Conservation (phyloP, 371 early-diverging fungal genomes). For the Umbelopsis sp. region DNA sequence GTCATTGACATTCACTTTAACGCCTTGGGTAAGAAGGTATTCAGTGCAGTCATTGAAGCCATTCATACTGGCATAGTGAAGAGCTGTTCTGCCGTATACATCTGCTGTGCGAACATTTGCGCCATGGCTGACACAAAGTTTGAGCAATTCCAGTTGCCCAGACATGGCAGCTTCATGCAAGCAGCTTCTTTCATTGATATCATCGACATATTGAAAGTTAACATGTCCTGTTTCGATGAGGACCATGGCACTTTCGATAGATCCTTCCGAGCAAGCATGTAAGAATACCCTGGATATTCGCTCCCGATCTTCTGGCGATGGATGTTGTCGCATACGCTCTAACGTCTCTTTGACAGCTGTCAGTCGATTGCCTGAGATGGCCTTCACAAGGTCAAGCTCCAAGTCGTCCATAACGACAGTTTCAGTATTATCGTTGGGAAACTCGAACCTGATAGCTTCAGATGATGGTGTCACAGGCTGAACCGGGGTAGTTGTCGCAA, state of each 20-base stretch:
- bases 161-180: conserved; percentile 89
- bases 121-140: conserved; percentile 60
- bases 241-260: conserved; percentile 56
- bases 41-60: conserved; percentile 76
- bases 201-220: conserved; percentile 82
- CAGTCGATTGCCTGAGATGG: conserved; percentile 51
- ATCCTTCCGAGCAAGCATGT: conserved; percentile 79
- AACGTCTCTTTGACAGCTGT: conserved; percentile 62
- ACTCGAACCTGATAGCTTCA: conserved; percentile 6
- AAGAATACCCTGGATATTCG: conserved; percentile 79
- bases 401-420: conserved; percentile 59
- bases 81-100: conserved; percentile 85
- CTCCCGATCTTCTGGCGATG: conserved; percentile 51
- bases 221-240: conserved; percentile 68
- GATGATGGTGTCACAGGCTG: conserved; percentile 8
- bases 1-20: conserved; percentile 71
- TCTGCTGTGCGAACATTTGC: conserved; percentile 73
- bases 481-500: conserved; percentile 28
- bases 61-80: conserved; percentile 94
- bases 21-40: conserved; percentile 63
- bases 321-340: conserved; percentile 51
- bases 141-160: conserved; percentile 66
- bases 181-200: conserved; percentile 88
- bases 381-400: conserved; percentile 65
- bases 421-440: conserved; percentile 9